Evolutionary conservation across 2,329 filamentous ascomycete genomes (phyloP), one percentile per base, ranked within the genome.

Genomic region (Ceratocystis cubensis): DNA sequence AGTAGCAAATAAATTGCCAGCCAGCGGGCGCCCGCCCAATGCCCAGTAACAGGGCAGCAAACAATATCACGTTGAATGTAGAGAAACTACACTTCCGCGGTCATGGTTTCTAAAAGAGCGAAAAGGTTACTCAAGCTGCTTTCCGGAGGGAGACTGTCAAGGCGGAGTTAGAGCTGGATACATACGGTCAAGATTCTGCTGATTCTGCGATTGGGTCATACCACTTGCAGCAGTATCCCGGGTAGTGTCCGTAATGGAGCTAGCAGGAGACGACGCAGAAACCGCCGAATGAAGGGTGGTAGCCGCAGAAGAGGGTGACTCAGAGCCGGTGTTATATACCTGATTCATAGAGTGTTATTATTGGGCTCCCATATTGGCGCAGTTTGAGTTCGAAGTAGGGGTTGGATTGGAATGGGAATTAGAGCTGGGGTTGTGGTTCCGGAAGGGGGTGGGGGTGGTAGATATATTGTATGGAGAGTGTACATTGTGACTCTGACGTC

Each of bases 241-340:
- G 70, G 84, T 87, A 71, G 81, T 78, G 75, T 87, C 84, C 73
- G 84, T 85, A 73, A 87, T 85, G 72, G 83, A 85, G 72, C 82
- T 80, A 74, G 85, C 79, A 71, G 84, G 82, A 71, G 82, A 81
- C 73, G 79, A 79, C 71, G 80, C 79, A 74, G 64, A 65, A 15
- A 59, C 64, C 48, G 53, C 64, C 82, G 78, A 73, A 80, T 81
- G 71, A 50, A 65, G 57, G 28, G 84, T 86, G 72, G 85, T 85
- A 73, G 82, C 85, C 73, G 88, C 82, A 69, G 88, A 89, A 64
- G 86, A 84, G 69, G 87, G 87, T 67, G 87, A 88, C 76, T 90
- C 87, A 72, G 88, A 88, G 73, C 84, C 84, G 74, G 76, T 76
- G 72, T 78, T 79, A 61, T 65, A 65, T 65, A 65, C 64, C 64